Evolutionary conservation across 2,329 filamentous ascomycete genomes (phyloP), one percentile per base, ranked within the genome.

Genomic region (Xylariomycetidae sp.): DNA sequence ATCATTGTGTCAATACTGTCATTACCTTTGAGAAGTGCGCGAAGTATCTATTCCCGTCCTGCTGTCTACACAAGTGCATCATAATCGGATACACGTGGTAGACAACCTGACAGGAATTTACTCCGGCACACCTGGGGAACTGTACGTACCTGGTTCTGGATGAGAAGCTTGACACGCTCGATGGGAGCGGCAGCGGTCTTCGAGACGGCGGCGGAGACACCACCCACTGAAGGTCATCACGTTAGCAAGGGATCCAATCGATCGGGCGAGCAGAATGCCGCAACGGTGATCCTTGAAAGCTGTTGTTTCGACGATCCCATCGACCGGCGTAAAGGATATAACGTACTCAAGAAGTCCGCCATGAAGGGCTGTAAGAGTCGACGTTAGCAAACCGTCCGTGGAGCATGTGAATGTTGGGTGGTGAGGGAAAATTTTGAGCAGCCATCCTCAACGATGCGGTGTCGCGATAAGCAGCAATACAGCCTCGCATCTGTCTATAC

Each of bases 131-230:
- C n/a, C n/a, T n/a, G n/a, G n/a, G n/a, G 10, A 18, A 5, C n/a
- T n/a, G 32, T 19, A 76, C 87, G 54, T 80, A 95, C 89, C 85
- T 98, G 92, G 79, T 98, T 98, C 81, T 98, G 92, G 76, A 98
- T 93, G 64, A 98, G 86, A 65, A 98, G 92, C 89, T 98, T 98
- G 75, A 98, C 84, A 88, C 92, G 92, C 89, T 98, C 92, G 60
- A 98, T 98, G 73, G 92, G 92, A 74, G 92, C 92, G 66, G 92
- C 92, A 64, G 92, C 92, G 57, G 92, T 98, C 88, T 98, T 98
- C 68, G 92, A 98, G 83, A 98, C 89, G 71, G 92, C 92, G 71
- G 92, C 92, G 64, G 92, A 95, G 58, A 98, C 84, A 95, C 92
- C 92, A 84, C 92, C 92, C 92, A 98, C 88, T 94, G 57, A 62